Evolutionary conservation across 1,139 yeast species (phyloP), one percentile per base, ranked within the genome.

Genomic region (Blastobotrys buckinghamii): DNA sequence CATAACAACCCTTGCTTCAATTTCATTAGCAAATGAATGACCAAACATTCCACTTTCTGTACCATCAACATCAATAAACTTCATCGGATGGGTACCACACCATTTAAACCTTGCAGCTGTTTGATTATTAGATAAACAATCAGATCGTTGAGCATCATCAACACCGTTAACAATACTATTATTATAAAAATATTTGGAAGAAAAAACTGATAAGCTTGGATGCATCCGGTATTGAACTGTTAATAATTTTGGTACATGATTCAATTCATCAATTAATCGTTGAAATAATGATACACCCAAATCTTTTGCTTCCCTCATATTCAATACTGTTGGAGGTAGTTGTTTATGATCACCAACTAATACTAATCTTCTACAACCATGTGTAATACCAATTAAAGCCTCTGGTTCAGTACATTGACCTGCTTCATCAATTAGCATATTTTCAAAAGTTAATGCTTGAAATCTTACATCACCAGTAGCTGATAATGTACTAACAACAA

Each of bases 151-250:
- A 49, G 80, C 84, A 22, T 77, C 73, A 0, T 92, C 82, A 10
- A 89, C 95, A 56, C 97, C 97, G 63, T 89, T 88, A 64, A 88
- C 96, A 58, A 89, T 75, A 43, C 84, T 77, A 32, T 97, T 97
- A 60, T 89, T 96, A 65, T 89, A 89, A 61, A 88, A 89, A 87
- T 85, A 83, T 64, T 88, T 88, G 60, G 94, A 83, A 19, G 96
- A 84, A 63, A 88, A 90, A 59, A 86, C 95, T 54, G 92, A 80
- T 48, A 89, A 70, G 53, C 81, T 74, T 2, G 97, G 97, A 63
- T 89, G 85, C 97, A 89, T 89, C 69, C 97, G 82, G 67, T 89
- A 89, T 65, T 89, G 97, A 29, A 88, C 95, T 56, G 87, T 95
- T 52, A 89, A 74, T 55, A 96, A 73, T 53, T 87, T 81, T 13